Evolutionary conservation across 2,329 filamentous ascomycete genomes (phyloP).

Genomic region (Decorospora gaudefroyi): DNA sequence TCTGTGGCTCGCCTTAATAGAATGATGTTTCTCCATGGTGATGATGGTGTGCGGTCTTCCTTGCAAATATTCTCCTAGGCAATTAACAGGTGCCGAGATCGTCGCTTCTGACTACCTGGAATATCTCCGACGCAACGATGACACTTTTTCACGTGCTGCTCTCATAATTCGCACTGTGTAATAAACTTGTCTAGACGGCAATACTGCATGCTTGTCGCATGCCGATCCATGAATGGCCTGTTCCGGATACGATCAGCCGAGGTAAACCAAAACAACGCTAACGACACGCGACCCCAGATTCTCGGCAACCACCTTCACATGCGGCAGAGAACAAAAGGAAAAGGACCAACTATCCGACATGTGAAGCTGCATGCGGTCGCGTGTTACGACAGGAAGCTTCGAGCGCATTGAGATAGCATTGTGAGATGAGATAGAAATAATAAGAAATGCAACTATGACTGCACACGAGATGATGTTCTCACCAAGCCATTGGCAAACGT

Average conservation of each 20-base stretch:
- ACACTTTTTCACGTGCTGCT: constrained; percentile 8
- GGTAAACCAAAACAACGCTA: constrained; percentile 16
- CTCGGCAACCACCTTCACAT: constrained; percentile 39
- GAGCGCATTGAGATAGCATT: background rate
- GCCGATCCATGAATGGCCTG: constrained; percentile 16
- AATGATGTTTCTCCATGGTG: background rate
- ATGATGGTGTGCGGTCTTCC: background rate
- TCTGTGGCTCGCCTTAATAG: background rate
- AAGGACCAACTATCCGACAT: constrained; percentile 27
- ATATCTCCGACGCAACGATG: constrained; percentile 8
- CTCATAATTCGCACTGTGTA: too few relatives aligned
- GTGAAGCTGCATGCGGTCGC: constrained; percentile 37
- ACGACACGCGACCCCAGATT: constrained; percentile 18
- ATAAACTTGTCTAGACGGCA: constrained; percentile 1
- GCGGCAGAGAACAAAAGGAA: constrained; percentile 20
- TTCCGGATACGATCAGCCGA: constrained; percentile 20
- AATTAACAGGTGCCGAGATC: constrained; percentile 4
- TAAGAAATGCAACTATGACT: constrained; percentile 4
- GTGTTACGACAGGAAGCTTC: constrained; percentile 17
- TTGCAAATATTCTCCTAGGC: background rate
- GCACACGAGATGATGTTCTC: constrained; percentile 7
- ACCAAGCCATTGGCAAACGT: constrained; percentile 45
- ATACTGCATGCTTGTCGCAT: constrained; percentile 7
- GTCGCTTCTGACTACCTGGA: background rate
- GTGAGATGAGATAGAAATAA: background rate